phyloP scores from a whole-genome alignment of 768 basidiomycete genomes.

The Tylopilus felleus region DNA sequence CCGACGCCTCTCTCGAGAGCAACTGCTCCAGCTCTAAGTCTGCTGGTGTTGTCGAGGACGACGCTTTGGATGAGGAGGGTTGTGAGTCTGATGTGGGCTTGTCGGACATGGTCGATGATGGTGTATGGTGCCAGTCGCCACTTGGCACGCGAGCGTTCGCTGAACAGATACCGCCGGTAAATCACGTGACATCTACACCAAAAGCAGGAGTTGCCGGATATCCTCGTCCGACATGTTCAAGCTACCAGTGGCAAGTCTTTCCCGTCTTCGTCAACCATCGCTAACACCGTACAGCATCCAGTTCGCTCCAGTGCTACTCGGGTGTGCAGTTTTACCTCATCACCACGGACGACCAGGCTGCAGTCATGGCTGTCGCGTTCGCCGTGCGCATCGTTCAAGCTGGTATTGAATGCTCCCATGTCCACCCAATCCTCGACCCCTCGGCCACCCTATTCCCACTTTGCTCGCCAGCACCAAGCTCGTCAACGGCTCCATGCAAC shows the following conservation, averaged over 20 bases:
- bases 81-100: conserved; percentile 12
- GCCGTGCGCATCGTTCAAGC: not conserved
- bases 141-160: not conserved
- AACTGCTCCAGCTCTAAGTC: conserved; percentile 76
- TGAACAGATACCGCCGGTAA: not conserved
- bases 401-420: conserved; percentile 11
- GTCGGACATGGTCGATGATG: conserved; percentile 23
- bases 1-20: conserved; percentile 74
- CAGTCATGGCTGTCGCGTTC: conserved; percentile 4
- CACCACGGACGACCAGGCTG: not conserved
- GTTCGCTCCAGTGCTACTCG: no score
- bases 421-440: conserved; percentile 5
- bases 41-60: conserved; percentile 6
- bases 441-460: not conserved
- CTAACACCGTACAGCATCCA: not conserved
- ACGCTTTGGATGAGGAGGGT: conserved; percentile 3
- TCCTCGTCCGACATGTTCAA: conserved; percentile 3
- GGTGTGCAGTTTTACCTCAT: not conserved
- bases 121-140: no score
- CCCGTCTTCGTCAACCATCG: no score
- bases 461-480: conserved; percentile 27
- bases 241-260: no score
- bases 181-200: conserved; percentile 17
- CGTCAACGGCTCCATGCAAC: conserved; percentile 47
- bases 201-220: not conserved